Base-by-base conservation (phyloP, 2,329 filamentous ascomycete species). In the Exophiala sp. region DNA sequence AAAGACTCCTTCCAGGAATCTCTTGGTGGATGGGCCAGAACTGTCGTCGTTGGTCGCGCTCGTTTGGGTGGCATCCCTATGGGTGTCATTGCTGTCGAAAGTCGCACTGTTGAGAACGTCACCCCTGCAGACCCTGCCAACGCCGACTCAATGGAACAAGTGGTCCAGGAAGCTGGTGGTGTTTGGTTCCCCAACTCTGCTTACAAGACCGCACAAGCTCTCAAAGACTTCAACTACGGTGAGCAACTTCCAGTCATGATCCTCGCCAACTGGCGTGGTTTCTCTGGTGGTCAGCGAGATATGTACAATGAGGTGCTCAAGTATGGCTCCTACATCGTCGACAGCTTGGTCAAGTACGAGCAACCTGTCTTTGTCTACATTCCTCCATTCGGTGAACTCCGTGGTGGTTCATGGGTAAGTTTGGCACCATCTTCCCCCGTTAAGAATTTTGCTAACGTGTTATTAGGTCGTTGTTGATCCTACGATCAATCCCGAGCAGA, bases 271-370 rank as follows among this genome's bases (percentile, higher is more conserved):
- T 99, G 94, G 94, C 87, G 94, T 85, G 94, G 94, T 79, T 99
- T 99, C 89, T 99, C 94, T 64, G 94, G 94, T 79, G 94, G 94
- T 62, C 94, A 99, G 77, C 90, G 92, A 65, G 94, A 99, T 76
- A 99, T 99, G 94, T 99, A 95, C 85, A 96, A 97, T 78, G 94
- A 99, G 77, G 94, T 99, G 12, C 85, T 99, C 74, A 99, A 99
- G 81, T 99, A 99, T 69, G 94, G 94, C 69, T 96, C 92, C 14
- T 97, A 94, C 82, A 99, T 99, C 69, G 94, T 99, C 64, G 94
- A 99, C 68, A 92, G 92, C 51, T 86, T 99, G 44, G 91, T 96
- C 80, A 95, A 96, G 77, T 99, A 90, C 70, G 89, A 99, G 80
- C 94, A 99, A 79, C 94, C 94, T 51, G 86, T 99, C 75, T 99